Conservation (phyloP, 768 basidiomycete species). For the Lentinula guzmanii region DNA sequence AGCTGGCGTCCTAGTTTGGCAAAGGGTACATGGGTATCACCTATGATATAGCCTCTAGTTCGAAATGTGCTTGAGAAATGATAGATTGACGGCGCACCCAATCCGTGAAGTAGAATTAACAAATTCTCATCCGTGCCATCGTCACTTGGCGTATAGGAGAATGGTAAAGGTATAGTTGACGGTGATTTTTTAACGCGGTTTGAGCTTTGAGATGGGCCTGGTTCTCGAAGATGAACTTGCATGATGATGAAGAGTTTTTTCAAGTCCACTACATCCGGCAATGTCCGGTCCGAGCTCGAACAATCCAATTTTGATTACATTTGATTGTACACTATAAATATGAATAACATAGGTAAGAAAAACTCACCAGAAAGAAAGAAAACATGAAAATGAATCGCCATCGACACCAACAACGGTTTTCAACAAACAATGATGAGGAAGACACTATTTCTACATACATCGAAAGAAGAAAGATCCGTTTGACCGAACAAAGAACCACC, state of each 20-base stretch:
- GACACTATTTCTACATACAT: too few species aligned
- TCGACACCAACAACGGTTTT: too few species aligned
- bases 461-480: not conserved
- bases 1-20: conserved; percentile 63
- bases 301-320: too few species aligned
- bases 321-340: too few species aligned
- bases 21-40: conserved; percentile 80
- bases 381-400: too few species aligned
- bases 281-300: not conserved
- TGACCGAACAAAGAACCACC: not conserved
- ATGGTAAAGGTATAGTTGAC: conserved; percentile 45
- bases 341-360: too few species aligned
- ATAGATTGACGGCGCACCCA: conserved; percentile 44
- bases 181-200: conserved; percentile 47
- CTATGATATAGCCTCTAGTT: conserved; percentile 28
- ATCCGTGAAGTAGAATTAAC: conserved; percentile 77
- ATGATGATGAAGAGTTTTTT: conserved; percentile 2
- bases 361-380: too few species aligned
- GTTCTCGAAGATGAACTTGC: conserved; percentile 29
- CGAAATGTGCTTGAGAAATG: not conserved
- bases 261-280: not conserved
- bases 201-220: conserved; percentile 12
- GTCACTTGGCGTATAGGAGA: conserved; percentile 65
- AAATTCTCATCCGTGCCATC: conserved; percentile 87
- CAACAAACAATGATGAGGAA: too few species aligned